Evolutionary conservation across 768 basidiomycete species (phyloP).

Genomic region (Suillus brevipes): DNA sequence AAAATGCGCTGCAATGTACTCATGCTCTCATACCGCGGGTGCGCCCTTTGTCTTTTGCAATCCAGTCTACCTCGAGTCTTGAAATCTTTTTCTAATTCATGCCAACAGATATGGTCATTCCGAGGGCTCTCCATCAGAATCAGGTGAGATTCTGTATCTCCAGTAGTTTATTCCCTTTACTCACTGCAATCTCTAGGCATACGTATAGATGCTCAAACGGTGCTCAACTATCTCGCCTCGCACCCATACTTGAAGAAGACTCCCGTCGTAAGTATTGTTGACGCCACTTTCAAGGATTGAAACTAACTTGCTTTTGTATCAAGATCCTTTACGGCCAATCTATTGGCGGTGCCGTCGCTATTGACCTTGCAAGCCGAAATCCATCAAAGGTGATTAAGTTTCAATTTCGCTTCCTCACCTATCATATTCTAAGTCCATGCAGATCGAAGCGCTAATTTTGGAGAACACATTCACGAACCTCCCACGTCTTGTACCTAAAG

Average conservation of each 20-base stretch:
- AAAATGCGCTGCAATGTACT: constrained; percentile 91
- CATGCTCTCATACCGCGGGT: constrained; percentile 94
- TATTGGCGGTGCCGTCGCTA: constrained; percentile 91
- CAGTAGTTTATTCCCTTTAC: not conserved
- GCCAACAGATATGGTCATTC: constrained; percentile 77
- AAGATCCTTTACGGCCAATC: constrained; percentile 82
- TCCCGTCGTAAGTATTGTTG: constrained; percentile 52
- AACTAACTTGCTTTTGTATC: not conserved
- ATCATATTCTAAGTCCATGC: not conserved
- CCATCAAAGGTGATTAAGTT: constrained; percentile 53
- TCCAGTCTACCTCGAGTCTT: not conserved
- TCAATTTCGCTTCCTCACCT: not conserved
- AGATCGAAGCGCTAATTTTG: constrained; percentile 80
- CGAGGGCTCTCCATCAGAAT: constrained; percentile 84
- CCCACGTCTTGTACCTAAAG: constrained; percentile 76
- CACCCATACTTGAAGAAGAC: constrained; percentile 67
- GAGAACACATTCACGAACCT: constrained; percentile 95
- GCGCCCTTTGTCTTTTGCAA: constrained; percentile 23
- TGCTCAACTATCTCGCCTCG: constrained; percentile 68
- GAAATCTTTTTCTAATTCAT: not conserved
- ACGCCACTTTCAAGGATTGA: not conserved
- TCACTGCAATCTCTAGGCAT: constrained; percentile 52
- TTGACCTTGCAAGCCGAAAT: constrained; percentile 83
- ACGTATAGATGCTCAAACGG: constrained; percentile 81
- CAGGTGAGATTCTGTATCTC: constrained; percentile 46